Base-by-base conservation (phyloP, 495 filamentous ascomycete species). In the Penicillium angulare region DNA sequence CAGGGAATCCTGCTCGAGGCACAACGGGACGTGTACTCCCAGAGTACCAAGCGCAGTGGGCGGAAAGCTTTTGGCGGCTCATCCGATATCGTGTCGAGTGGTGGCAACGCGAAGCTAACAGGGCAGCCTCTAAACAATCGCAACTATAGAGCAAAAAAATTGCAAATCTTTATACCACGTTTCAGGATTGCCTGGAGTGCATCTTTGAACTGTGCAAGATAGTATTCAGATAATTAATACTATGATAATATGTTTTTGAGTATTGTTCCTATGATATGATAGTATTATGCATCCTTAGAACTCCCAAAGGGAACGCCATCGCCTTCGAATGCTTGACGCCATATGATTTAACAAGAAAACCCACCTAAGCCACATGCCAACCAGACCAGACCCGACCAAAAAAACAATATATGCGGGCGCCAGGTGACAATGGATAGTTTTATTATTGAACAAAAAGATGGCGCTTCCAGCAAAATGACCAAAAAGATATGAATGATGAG, bases 281-380 rank as follows among this genome's bases (percentile, higher is more conserved):
- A n/a, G n/a, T n/a, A n/a, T 29, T 29, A 6, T 29, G 5, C 12
- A 29, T 29, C 26, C 12, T 29, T 12, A 29, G 26, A 6, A 29
- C 26, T 29, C 26, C 26, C 26, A 31, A 23, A 35, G 45, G 35
- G 31, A 50, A 50, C 47, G 23, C 47, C 47, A 29, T 50, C 38
- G 47, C 47, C 43, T 18, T 38, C 13, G 5, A 41, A 43, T 43
- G 47, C 36, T 27, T 32, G 38, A 41, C 35, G 13, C 34, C 34
- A 18, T 18, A 38, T 18, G 20, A n/a, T n/a, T n/a, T 38, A 18
- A 38, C 34, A 5, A 9, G 16, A 18, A 18, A 20, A 20, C 34
- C 34, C 17, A 18, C 16, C 33, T 18, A 38, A 38, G 7, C 20
- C 34, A 15, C 7, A 15, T 29, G 16, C 3, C 12, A 21, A 20